These are phyloP conservation scores for Brassica nigra DNA, from an alignment of 345 rosid species.

Conservation along the genomic window DNA sequence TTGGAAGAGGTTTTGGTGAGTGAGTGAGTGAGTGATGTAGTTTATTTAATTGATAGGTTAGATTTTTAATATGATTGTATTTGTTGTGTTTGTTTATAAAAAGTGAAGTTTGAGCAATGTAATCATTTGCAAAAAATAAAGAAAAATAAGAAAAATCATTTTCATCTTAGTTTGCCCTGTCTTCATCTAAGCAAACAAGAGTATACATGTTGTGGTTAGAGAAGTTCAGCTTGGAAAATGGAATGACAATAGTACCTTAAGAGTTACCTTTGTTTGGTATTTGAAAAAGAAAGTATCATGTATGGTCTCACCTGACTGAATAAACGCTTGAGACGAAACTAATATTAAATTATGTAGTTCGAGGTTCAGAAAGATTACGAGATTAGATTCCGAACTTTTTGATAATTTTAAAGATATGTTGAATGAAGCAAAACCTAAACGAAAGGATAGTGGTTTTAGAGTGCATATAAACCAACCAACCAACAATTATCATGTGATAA, in stretches of 20 bases:
- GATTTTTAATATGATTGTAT: neutral
- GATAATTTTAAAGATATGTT: neutral
- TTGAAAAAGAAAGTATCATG: neutral
- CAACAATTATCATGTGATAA: neutral
- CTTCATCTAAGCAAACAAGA: neutral
- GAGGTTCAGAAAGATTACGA: too few species aligned
- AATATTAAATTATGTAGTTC: too few species aligned
- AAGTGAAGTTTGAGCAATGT: neutral
- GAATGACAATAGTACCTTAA: neutral
- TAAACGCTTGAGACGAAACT: too few species aligned
- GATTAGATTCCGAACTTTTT: too few species aligned
- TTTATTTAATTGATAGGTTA: neutral
- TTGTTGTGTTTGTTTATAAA: neutral
- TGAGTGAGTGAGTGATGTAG: neutral
- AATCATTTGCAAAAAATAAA: neutral
- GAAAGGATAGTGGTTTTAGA: too few species aligned
- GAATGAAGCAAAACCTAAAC: neutral
- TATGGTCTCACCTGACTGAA: neutral
- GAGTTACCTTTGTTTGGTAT: neutral
- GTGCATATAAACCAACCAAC: neutral
- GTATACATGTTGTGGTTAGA: neutral
- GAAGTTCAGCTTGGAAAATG: neutral
- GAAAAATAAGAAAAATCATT: too few species aligned
- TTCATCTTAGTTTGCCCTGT: neutral
- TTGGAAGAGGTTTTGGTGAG: conserved; percentile 17